Evolutionary conservation across 768 basidiomycete genomes (phyloP), one percentile per base, ranked within the genome.

Genomic region (Mycena alexandri): DNA sequence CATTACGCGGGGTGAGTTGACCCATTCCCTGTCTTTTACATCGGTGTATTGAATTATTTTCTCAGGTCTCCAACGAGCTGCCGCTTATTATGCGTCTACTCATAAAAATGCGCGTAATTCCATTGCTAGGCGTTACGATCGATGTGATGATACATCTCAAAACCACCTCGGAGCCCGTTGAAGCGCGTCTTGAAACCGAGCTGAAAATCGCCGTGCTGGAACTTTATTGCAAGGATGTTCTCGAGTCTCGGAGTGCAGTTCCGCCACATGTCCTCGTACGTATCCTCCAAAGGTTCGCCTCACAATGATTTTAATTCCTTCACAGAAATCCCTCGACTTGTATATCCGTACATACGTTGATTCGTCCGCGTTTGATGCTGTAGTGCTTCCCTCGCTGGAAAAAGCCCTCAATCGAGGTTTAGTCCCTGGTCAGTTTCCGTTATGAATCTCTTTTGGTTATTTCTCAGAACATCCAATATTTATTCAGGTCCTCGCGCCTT

Each of bases 101-200:
- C 14, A 29, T 68, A 41, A 54, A 68, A 25, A 55, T 68, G 38
- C 66, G 66, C 70, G 65, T 48, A 8, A 62, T 71, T 41, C 81
- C 90, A 1, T 79, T 98, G 3, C 76, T 96, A 5, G 89, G 94
- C 2, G 84, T 89, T 10, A 83, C 89, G 1, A 76, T 94, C 55
- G 90, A 90, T 69, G 95, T 96, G 16, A 80, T 87, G 9, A 80
- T 92, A 25, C 87, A 90, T 21, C 79, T 96, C 33, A 92, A 90
- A 77, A 75, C 76, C 88, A 54, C 78, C 84, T 50, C 79, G 78
- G 57, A 82, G 83, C 22, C 72, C 82, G 64, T 89, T 88, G 81
- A 87, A 85, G 69, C 48, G 63, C 62, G 29, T 17, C n/a, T 16
- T 66, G 41, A 36, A 33, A 38, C 43, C 2, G 43, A 38, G 16